These are phyloP conservation scores for Mortierella hygrophila DNA, from an alignment of 192 early-diverging fungal genomes.

Conservation along the genomic window DNA sequence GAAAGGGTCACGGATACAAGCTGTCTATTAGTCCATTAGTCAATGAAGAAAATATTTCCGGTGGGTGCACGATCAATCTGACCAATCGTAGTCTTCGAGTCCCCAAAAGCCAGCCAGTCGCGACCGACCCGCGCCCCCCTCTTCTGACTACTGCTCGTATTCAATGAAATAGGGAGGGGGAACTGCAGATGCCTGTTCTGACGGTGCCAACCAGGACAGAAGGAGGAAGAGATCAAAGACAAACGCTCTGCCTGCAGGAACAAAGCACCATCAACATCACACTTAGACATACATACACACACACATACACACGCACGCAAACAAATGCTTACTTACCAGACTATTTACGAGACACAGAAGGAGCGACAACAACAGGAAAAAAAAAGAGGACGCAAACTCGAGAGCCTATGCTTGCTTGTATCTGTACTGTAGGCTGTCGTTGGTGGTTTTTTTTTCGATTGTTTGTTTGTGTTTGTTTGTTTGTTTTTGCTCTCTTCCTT, in stretches of 20 bases:
- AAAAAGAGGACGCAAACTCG: neutral
- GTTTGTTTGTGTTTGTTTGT: constrained; percentile 9
- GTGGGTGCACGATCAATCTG: neutral
- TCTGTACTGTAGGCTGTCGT: neutral
- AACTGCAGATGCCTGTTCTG: neutral
- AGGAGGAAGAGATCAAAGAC: neutral
- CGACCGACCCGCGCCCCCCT: neutral
- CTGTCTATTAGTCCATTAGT: neutral
- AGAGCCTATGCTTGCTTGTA: neutral
- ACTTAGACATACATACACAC: no score
- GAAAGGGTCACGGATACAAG: neutral
- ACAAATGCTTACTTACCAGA: neutral
- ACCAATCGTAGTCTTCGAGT: neutral
- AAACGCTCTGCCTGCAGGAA: neutral
- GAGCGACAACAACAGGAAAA: constrained; percentile 3
- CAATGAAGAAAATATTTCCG: neutral
- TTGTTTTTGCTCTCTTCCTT: neutral
- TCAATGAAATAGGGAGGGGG: neutral
- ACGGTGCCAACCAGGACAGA: neutral
- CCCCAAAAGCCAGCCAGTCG: neutral
- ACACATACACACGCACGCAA: neutral
- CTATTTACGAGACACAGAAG: neutral
- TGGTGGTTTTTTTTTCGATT: neutral
- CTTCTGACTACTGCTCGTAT: neutral
- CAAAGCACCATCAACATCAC: no score